Percentiles rank a stretch among this genome's conserved stretches.
These are phyloP conservation scores for Acer negundo DNA, from an alignment of 345 rosid genomes.

Conservation along the genomic window DNA sequence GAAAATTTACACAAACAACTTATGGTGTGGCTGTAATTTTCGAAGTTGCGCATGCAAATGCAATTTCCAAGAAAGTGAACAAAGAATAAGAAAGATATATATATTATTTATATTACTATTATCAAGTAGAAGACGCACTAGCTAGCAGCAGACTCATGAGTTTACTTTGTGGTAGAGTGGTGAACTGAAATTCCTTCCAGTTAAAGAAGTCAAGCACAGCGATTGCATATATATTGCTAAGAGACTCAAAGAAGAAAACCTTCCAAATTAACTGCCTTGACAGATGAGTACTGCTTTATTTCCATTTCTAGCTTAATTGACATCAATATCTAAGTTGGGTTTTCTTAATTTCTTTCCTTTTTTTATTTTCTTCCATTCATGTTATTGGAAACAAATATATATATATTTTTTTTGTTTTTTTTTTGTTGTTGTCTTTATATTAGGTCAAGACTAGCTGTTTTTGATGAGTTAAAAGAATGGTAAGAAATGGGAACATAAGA, in stretches of 20 bases:
- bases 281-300: not conserved
- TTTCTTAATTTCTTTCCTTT: not conserved
- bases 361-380: too few relatives aligned
- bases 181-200: too few relatives aligned
- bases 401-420: not conserved
- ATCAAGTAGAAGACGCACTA: not conserved
- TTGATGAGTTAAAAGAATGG: too few relatives aligned
- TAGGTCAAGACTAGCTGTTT: not conserved
- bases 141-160: not conserved
- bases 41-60: constrained; percentile 45
- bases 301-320: not conserved
- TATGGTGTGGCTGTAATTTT: constrained; percentile 5
- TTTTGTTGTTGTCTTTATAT: not conserved
- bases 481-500: too few relatives aligned
- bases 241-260: constrained; percentile 14
- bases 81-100: not conserved
- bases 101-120: not conserved
- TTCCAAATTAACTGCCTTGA: not conserved
- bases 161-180: not conserved
- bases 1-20: not conserved
- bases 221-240: not conserved
- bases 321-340: not conserved
- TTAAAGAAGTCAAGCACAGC: constrained; percentile 5
- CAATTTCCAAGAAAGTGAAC: constrained; percentile 39
- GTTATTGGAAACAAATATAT: too few relatives aligned